Base-by-base conservation (phyloP, 352 stramenopile species). In the Globisporangium paroecandrum region DNA sequence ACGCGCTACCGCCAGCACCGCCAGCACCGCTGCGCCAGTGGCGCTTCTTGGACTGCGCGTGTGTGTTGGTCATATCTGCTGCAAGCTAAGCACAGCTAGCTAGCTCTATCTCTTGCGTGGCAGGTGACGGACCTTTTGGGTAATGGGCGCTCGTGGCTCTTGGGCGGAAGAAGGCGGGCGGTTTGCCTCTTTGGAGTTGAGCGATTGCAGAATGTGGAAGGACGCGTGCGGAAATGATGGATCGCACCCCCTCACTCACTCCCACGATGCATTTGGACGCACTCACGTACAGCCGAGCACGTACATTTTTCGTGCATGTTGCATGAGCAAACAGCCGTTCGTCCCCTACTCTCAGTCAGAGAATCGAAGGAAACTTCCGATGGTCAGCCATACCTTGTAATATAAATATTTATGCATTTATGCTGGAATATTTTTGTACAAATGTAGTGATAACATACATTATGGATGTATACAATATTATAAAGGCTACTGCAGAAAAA, bases 41-140 rank as follows among this genome's bases (percentile, higher is more conserved):
- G n/a, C 77, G 78, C 65, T 85, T 85, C 71, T 89, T 87, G 68
- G 77, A 74, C 43, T 56, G 41, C 15, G 71, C 62, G 61, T 77
- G 65, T 1, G 74, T 65, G 56, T 72, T 66, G 58, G 71, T 80
- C 72, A 76, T 78, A 18, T 56, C 13, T 46, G 49, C 29, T 32
- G 27, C 27, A 32, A 32, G 27, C 27, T 32, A 29, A 13, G 38
- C 24, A 20, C n/a, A 29, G 46, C 49, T 20, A 53, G 9, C 13
- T 47, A 51, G 43, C 3, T 4, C 18, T 18, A 43, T 47, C 43
- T 47, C 43, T 51, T 22, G 43, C 43, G 15, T 51, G 43, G 43
- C 6, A 51, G 43, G 43, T 51, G 43, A 18, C 18, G 43, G 43
- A 22, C 43, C 43, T 51, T 22, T 51, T 51, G 43, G 43, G n/a